These are phyloP conservation scores for Phytophthora tubulina DNA, from an alignment of 352 stramenopile genomes.

Conservation along the genomic window DNA sequence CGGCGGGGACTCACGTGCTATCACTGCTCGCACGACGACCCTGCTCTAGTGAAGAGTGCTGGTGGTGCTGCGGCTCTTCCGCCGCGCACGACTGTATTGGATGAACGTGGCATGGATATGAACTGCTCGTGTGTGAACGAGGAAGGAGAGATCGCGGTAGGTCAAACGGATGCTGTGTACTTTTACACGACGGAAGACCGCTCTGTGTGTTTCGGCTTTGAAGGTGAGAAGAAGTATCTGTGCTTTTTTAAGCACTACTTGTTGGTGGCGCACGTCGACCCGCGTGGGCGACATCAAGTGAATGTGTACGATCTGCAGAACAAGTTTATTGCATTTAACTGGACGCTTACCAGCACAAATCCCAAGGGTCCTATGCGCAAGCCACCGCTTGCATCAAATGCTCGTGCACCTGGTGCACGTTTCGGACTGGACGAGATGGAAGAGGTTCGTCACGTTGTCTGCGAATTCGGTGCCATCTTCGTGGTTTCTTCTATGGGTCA, in stretches of 20 bases:
- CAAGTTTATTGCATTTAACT: constrained; percentile 95
- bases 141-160: constrained; percentile 84
- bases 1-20: constrained; percentile 85
- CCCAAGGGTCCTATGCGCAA: constrained; percentile 44
- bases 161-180: constrained; percentile 89
- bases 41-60: constrained; percentile 75
- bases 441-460: constrained; percentile 88
- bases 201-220: constrained; percentile 89
- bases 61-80: constrained; percentile 67
- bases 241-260: constrained; percentile 92
- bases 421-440: constrained; percentile 90
- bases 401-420: constrained; percentile 61
- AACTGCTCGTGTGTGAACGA: constrained; percentile 89
- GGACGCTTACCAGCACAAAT: constrained; percentile 80
- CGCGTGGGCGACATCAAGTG: constrained; percentile 83
- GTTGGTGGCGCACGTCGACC: constrained; percentile 84
- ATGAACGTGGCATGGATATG: constrained; percentile 84
- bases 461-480: constrained; percentile 90
- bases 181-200: constrained; percentile 92
- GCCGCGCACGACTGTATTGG: constrained; percentile 78
- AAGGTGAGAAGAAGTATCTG: constrained; percentile 89
- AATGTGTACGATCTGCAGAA: constrained; percentile 94
- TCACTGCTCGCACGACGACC: constrained; percentile 86
- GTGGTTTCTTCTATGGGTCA: constrained; percentile 87
- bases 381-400: constrained; percentile 43